Evolutionary conservation across 331 rosid species (phyloP).

Genomic region (Pyrus hybrid): DNA sequence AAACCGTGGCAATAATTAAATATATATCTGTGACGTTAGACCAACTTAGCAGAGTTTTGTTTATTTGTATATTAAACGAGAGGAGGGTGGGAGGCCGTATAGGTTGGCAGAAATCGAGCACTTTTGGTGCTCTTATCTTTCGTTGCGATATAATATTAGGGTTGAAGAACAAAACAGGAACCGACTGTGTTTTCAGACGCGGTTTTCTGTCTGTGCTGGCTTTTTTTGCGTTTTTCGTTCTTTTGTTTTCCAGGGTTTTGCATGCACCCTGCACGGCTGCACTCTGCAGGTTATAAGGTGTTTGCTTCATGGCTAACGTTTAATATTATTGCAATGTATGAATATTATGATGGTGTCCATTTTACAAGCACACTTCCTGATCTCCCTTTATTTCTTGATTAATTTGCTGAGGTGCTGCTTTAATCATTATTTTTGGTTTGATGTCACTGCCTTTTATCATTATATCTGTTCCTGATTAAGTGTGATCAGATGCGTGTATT

Average conservation of each 20-base stretch:
- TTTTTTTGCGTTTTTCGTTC: background rate
- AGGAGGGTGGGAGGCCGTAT: constrained; percentile 12
- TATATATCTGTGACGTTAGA: constrained; percentile 34
- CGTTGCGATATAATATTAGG: background rate
- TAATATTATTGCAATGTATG: background rate
- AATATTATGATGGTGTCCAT: background rate
- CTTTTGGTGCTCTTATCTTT: background rate
- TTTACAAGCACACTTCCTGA: background rate
- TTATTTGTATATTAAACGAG: constrained; percentile 39
- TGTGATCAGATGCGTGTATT: background rate
- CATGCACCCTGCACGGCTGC: background rate
- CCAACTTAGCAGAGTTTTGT: constrained; percentile 3
- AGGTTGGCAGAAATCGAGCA: constrained; percentile 46
- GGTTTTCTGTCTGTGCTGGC: background rate
- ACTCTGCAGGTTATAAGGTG: background rate
- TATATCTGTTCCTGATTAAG: background rate
- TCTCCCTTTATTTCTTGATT: background rate
- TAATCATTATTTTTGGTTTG: background rate
- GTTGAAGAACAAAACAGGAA: background rate
- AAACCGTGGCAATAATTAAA: constrained; percentile 43
- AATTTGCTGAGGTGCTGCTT: background rate
- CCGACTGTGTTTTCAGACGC: constrained; percentile 11
- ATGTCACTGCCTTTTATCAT: background rate
- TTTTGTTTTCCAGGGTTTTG: background rate
- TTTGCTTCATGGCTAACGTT: background rate